Evolutionary conservation across 176 grass and related monocot genomes (phyloP).

Genomic region (Raddia guianensis): DNA sequence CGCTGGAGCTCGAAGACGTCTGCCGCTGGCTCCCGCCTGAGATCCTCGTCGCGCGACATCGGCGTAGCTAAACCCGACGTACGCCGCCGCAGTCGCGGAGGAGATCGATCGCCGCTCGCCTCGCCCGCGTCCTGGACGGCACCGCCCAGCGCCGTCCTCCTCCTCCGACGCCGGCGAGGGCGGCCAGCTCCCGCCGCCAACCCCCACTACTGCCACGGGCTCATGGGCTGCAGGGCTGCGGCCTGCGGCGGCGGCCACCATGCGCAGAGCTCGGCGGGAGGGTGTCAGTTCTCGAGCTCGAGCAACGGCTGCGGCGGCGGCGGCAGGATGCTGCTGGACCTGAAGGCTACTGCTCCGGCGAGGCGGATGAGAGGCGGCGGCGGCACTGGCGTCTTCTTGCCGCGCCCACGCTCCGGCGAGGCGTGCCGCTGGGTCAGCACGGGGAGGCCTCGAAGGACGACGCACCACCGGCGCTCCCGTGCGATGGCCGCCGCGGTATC

Average conservation of each 20-base stretch:
- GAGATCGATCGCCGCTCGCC: background rate
- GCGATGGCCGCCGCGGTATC: background rate
- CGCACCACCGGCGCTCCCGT: background rate
- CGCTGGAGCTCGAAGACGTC: background rate
- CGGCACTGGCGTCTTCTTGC: background rate
- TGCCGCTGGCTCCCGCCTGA: background rate
- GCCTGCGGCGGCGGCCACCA: background rate
- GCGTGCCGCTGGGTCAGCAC: background rate
- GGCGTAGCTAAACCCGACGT: background rate
- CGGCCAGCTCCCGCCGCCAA: background rate
- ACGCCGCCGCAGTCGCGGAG: background rate
- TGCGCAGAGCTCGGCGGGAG: background rate
- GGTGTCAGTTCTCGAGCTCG: background rate
- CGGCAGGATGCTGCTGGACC: background rate
- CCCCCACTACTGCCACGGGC: background rate
- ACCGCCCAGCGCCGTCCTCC: background rate
- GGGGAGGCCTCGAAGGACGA: background rate
- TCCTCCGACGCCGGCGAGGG: background rate
- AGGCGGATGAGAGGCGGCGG: background rate
- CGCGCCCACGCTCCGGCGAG: background rate
- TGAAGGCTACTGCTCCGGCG: background rate
- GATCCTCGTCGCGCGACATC: background rate
- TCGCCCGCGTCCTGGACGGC: background rate
- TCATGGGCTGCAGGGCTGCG: background rate
- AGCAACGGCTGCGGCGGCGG: no score